phyloP scores from a whole-genome alignment of 345 rosid species.

The Capsella bursapastoris region DNA sequence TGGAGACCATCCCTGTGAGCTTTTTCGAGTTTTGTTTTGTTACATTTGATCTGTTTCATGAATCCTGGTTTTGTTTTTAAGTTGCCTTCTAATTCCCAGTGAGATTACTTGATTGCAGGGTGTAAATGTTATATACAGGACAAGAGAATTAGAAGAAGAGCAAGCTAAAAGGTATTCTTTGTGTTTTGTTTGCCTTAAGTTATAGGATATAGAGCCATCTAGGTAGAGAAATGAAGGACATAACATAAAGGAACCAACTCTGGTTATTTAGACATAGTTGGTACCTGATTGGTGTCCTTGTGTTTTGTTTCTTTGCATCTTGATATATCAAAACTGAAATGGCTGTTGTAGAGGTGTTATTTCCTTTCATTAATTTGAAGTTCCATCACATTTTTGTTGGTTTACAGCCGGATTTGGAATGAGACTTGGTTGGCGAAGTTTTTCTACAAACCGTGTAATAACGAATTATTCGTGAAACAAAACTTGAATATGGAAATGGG shows the following conservation, averaged over 20 bases:
- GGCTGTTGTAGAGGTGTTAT: background rate
- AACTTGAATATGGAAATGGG: constrained; percentile 98
- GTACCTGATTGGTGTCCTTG: background rate
- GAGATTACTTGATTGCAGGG: constrained; percentile 55
- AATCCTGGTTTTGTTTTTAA: constrained; percentile 6
- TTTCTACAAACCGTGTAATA: constrained; percentile 95
- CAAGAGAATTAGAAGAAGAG: constrained; percentile 79
- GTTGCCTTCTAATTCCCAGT: constrained; percentile 9
- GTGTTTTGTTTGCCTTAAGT: constrained; percentile 25
- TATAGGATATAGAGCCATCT: background rate
- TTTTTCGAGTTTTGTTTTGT: background rate
- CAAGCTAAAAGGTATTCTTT: constrained; percentile 73
- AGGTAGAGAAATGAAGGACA: background rate
- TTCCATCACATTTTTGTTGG: constrained; percentile 20
- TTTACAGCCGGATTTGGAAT: constrained; percentile 87
- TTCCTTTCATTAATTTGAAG: background rate
- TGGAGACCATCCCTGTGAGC: constrained; percentile 70
- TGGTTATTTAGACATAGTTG: background rate
- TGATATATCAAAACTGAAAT: background rate
- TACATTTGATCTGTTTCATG: background rate
- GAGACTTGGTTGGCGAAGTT: constrained; percentile 92
- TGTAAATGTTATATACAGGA: constrained; percentile 73
- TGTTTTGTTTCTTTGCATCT: background rate
- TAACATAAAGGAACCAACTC: background rate
- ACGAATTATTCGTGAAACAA: constrained; percentile 96